Conservation (phyloP, 2,329 filamentous ascomycete genomes). For the Diaporthe citri region DNA sequence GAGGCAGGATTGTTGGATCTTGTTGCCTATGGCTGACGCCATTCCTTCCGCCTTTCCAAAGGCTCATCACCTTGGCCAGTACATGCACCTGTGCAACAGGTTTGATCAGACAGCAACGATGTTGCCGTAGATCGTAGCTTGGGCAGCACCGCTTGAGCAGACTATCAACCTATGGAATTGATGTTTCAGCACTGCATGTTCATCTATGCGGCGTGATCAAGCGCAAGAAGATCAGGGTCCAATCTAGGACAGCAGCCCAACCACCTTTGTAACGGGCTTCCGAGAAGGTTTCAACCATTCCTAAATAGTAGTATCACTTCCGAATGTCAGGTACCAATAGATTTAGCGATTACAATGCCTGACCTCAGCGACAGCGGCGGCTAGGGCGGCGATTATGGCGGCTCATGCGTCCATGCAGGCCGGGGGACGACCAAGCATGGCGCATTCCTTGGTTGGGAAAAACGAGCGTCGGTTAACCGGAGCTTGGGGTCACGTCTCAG, state of each 20-base stretch:
- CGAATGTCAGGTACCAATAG: constrained; percentile 8
- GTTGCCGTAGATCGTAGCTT: background rate
- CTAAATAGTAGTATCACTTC: constrained; percentile 13
- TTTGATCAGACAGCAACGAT: background rate
- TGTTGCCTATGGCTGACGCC: background rate
- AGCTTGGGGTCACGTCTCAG: background rate
- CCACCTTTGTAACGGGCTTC: background rate
- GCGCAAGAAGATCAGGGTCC: background rate
- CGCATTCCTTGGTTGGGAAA: constrained; percentile 1
- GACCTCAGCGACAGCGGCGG: constrained; percentile 11
- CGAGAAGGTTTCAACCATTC: background rate
- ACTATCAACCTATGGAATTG: background rate
- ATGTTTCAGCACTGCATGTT: constrained; percentile 8
- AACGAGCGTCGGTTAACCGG: constrained; percentile 1
- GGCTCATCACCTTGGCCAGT: background rate
- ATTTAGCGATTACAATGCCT: background rate
- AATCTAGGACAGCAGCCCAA: background rate
- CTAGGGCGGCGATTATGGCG: constrained; percentile 20
- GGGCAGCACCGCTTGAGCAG: background rate
- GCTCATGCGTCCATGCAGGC: constrained; percentile 25
- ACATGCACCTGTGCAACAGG: background rate
- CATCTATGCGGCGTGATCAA: background rate
- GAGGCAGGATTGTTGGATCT: no score
- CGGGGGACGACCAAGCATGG: background rate
- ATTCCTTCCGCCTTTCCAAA: no score